Base-by-base conservation (phyloP, 1,284 basidiomycete genomes). In the Cryptococcus sp. region DNA sequence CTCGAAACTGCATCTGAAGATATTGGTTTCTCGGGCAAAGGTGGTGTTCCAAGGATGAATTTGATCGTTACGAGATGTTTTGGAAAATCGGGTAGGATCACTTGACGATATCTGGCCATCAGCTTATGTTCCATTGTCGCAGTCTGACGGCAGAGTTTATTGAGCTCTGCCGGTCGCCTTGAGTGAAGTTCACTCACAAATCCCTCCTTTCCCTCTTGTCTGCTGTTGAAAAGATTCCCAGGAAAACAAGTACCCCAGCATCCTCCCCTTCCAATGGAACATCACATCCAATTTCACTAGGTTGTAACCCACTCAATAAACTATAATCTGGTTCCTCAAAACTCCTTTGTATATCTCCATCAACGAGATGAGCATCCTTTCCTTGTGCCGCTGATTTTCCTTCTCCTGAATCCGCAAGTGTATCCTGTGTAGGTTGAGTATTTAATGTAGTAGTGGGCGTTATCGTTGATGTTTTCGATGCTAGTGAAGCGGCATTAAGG, bases 271-370 rank as follows among this genome's bases (percentile, higher is more conserved):
- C 56, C 11, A 73, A 31, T 9, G 72, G 64, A 31, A 76, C 62
- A 56, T 74, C 68, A 52, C 74, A 75, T 7, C 73, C 73, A n/a
- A 75, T 69, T 55, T 67, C 59, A 52, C 65, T 64, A 18, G 75
- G 75, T 53, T 72, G 74, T 21, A n/a, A 56, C 10, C 62, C 60
- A 36, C 61, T 63, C 45, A 76, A 52, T 22, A 77, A 55, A 7
- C 63, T 64, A 53, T 61, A 77, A 59, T 75, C 72, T 1, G 75
- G 75, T 53, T 76, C 75, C 48, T 76, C 74, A 45, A 74, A 76
- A 49, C 61, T 66, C 28, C 70, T 45, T 48, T 68, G 65, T 9
- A 70, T 61, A 37, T 69, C 66, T 45, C 64, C 60, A 43, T 69
- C 62, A 4, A 61, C 55, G 22, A 66, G 40, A 55, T 63, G 62